Evolutionary conservation across 768 basidiomycete species (phyloP).

Genomic region (Boletellus ananiceps): DNA sequence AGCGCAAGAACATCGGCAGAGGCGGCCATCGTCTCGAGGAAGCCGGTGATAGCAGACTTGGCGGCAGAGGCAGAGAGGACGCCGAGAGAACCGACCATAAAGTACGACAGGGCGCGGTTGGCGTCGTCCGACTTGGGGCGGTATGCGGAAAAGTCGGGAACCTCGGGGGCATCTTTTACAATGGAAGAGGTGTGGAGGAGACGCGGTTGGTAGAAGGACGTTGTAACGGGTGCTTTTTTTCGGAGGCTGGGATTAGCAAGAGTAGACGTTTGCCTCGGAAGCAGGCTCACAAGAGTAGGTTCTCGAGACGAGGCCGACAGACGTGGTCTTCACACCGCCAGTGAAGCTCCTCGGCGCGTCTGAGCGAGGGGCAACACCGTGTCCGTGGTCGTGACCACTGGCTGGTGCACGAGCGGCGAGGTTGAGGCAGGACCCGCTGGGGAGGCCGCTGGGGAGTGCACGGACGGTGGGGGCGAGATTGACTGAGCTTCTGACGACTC

Average conservation of each 20-base stretch:
- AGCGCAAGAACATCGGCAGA: constrained; percentile 97
- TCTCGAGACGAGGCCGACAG: constrained; percentile 58
- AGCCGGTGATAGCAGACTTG: constrained; percentile 90
- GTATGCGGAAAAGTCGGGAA: constrained; percentile 88
- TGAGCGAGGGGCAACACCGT: constrained; percentile 53
- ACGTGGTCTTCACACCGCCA: constrained; percentile 45
- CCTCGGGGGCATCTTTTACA: constrained; percentile 66
- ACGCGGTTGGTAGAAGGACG: constrained; percentile 57
- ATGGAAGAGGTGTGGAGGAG: constrained; percentile 73
- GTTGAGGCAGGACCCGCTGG: constrained; percentile 70
- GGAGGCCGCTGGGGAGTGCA: constrained; percentile 74
- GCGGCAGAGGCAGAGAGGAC: constrained; percentile 91
- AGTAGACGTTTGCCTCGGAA: constrained; percentile 7
- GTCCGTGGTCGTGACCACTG: constrained; percentile 53
- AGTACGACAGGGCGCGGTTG: constrained; percentile 80
- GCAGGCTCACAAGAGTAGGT: constrained; percentile 56
- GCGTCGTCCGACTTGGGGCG: constrained; percentile 56
- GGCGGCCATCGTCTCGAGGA: constrained; percentile 93
- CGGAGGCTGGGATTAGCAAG: constrained; percentile 11
- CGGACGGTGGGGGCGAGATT: constrained; percentile 80
- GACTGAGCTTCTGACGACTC: constrained; percentile 76
- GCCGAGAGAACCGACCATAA: constrained; percentile 90
- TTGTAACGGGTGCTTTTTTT: constrained; percentile 44
- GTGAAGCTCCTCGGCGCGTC: constrained; percentile 64
- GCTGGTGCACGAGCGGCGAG: constrained; percentile 61